Evolutionary conservation across 2,329 filamentous ascomycete genomes (phyloP).

Genomic region (Colletotrichum neosansevieriae): DNA sequence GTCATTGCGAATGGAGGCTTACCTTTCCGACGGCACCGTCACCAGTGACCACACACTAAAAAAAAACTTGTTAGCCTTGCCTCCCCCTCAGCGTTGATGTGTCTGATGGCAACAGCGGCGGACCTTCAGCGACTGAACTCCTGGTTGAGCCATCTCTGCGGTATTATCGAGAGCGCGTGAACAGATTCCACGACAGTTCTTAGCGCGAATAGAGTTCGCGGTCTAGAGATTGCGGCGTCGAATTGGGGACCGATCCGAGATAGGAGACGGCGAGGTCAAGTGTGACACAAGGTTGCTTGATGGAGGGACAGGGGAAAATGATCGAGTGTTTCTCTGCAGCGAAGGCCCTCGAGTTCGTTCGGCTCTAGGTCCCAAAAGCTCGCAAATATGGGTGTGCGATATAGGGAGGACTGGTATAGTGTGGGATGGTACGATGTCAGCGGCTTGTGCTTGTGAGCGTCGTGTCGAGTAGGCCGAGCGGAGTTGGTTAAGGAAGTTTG

Average conservation of each 20-base stretch:
- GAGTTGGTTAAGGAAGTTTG: constrained; percentile 9
- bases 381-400: constrained; percentile 28
- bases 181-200: constrained; percentile 23
- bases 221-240: constrained; percentile 23
- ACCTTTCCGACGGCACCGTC: constrained; percentile 99
- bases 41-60: constrained; percentile 96
- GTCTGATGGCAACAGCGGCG: constrained; percentile 25
- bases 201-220: constrained; percentile 38
- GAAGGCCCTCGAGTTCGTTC: constrained; percentile 17
- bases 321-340: constrained; percentile 25
- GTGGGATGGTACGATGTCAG: constrained; percentile 22
- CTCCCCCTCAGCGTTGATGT: not conserved
- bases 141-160: constrained; percentile 78
- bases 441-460: constrained; percentile 2
- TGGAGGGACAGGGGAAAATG: constrained; percentile 28
- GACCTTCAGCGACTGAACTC: constrained; percentile 94
- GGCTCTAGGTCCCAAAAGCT: constrained; percentile 15
- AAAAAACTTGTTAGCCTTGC: constrained; percentile 35
- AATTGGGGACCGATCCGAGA: constrained; percentile 34
- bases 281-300: constrained; percentile 24
- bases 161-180: constrained; percentile 3
- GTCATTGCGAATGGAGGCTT: constrained; percentile 49
- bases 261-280: constrained; percentile 17
- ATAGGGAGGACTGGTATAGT: constrained; percentile 29
- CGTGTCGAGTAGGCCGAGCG: constrained; percentile 24